Percentiles rank a stretch among this genome's conserved stretches.
Conservation (phyloP, 2,329 filamentous ascomycete species). For the Penicillium sp. region DNA sequence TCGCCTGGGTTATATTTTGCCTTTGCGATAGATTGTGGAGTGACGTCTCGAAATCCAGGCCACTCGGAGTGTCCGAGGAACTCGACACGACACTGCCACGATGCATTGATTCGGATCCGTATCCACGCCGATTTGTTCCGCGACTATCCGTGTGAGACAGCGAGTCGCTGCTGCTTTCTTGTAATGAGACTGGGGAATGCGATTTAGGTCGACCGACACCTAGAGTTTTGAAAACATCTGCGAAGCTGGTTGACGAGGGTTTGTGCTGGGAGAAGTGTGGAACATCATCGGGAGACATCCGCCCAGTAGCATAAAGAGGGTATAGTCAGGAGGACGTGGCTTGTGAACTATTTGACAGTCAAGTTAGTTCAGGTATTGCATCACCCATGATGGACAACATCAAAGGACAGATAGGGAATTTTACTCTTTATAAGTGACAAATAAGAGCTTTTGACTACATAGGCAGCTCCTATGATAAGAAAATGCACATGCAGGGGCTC, state of each 20-base stretch:
- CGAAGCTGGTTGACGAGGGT: slow-evolving; percentile 40
- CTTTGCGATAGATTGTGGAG: slow-evolving; percentile 37
- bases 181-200: slow-evolving; percentile 36
- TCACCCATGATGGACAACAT: not conserved
- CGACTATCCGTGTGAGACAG: slow-evolving; percentile 35
- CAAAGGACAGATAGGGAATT: not conserved
- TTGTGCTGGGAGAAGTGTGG: slow-evolving; percentile 36
- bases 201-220: slow-evolving; percentile 41
- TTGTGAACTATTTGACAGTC: not conserved
- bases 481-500: slow-evolving; percentile 17
- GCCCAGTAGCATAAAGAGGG: slow-evolving; percentile 19
- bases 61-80: slow-evolving; percentile 40
- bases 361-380: slow-evolving; percentile 19
- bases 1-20: slow-evolving; percentile 36
- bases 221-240: slow-evolving; percentile 47
- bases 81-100: slow-evolving; percentile 41
- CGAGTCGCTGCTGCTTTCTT: slow-evolving; percentile 34
- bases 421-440: slow-evolving; percentile 11
- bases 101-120: slow-evolving; percentile 45
- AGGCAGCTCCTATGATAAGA: slow-evolving; percentile 9
- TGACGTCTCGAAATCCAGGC: slow-evolving; percentile 41
- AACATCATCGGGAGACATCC: slow-evolving; percentile 48
- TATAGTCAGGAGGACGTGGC: not conserved
- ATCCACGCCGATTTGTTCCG: slow-evolving; percentile 32
- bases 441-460: slow-evolving; percentile 11